Conservation (phyloP, 1,139 yeast genomes). For the Blastobotrys buckinghamii region DNA sequence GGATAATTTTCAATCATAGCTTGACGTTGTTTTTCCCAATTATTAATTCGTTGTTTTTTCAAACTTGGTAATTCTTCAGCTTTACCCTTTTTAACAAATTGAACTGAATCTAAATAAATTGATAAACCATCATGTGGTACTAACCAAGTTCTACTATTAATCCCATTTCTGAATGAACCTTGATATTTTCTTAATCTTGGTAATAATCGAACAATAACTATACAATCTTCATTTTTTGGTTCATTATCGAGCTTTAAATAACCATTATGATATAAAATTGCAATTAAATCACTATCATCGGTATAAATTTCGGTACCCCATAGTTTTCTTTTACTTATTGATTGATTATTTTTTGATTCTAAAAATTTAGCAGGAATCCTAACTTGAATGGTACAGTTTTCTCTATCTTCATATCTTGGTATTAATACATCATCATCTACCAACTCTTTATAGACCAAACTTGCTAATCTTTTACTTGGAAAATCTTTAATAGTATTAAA, state of each 20-base stretch:
- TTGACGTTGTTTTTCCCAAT: constrained; percentile 21
- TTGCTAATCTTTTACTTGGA: constrained; percentile 51
- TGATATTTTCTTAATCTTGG: constrained; percentile 60
- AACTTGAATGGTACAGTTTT: constrained; percentile 58
- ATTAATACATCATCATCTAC: constrained; percentile 22
- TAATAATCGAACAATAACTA: constrained; percentile 62
- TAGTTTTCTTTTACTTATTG: constrained; percentile 47
- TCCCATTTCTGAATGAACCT: constrained; percentile 60
- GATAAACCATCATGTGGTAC: constrained; percentile 66
- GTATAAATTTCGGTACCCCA: constrained; percentile 96
- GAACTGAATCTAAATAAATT: constrained; percentile 49
- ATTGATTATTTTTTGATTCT: constrained; percentile 32
- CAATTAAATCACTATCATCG: constrained; percentile 82
- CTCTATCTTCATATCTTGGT: constrained; percentile 41
- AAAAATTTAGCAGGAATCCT: constrained; percentile 46
- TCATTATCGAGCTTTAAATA: constrained; percentile 33
- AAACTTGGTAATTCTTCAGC: constrained; percentile 27
- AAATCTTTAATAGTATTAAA: constrained; percentile 41
- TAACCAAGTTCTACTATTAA: constrained; percentile 71
- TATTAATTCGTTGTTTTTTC: constrained; percentile 27
- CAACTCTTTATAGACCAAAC: constrained; percentile 53
- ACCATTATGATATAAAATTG: constrained; percentile 72
- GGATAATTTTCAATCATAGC: constrained; percentile 8
- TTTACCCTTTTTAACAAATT: constrained; percentile 32
- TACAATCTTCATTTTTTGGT: constrained; percentile 40